Evolutionary conservation across 352 stramenopile genomes (phyloP).

Genomic region (Thraustochytrium sp.): DNA sequence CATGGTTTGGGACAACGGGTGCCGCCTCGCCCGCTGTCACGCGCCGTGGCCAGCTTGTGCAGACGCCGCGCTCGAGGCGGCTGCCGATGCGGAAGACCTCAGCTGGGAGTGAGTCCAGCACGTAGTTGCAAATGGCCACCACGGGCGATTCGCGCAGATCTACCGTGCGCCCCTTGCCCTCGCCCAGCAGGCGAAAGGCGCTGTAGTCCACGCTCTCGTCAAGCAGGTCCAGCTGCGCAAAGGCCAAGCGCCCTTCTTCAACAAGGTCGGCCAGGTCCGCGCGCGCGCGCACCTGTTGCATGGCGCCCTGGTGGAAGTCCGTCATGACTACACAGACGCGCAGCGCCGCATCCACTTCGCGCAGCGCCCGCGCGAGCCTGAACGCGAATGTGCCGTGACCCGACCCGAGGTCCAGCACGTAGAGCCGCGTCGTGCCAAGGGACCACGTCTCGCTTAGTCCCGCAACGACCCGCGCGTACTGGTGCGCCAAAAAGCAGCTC

Average conservation of each 20-base stretch:
- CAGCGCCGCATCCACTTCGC: not conserved
- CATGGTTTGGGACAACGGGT: not conserved
- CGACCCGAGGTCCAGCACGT: not conserved
- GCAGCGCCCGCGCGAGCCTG: not conserved
- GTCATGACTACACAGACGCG: constrained; percentile 11
- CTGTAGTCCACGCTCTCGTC: not conserved
- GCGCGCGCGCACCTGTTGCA: not conserved
- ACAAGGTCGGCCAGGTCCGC: not conserved
- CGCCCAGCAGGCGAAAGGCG: not conserved
- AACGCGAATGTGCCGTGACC: not conserved
- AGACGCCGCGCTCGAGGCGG: not conserved
- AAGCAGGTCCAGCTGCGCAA: not conserved
- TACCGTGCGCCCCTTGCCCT: not conserved
- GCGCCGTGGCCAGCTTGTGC: not conserved
- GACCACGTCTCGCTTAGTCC: not conserved
- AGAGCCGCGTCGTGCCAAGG: not conserved
- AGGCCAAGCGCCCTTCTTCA: not conserved
- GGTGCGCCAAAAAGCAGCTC: not conserved
- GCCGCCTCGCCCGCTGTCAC: not conserved
- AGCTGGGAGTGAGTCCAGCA: not conserved
- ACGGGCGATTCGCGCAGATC: not conserved
- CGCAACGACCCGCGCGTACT: not conserved
- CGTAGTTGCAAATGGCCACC: not conserved
- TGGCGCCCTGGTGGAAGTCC: not conserved
- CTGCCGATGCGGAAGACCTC: not conserved